Evolutionary conservation across 2,329 filamentous ascomycete species (phyloP).

Genomic region (Zalaria obscura): DNA sequence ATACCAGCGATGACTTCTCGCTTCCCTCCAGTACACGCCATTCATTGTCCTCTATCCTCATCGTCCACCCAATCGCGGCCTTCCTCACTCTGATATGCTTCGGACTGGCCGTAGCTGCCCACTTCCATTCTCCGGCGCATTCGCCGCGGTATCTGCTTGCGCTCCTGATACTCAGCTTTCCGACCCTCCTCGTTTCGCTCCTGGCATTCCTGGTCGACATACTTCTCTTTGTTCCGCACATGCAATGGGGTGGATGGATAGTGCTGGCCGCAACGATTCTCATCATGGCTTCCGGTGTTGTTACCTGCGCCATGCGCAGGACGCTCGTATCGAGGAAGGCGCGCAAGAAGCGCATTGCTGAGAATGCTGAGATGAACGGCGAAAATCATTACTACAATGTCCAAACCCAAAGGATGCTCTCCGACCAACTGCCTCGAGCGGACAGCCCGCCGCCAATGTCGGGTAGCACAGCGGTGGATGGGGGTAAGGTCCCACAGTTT

Average conservation of each 20-base stretch:
- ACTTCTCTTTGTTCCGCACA: constrained; percentile 82
- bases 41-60: constrained; percentile 72
- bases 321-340: constrained; percentile 85
- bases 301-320: constrained; percentile 89
- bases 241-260: constrained; percentile 89
- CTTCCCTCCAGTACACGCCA: constrained; percentile 50
- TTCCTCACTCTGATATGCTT: constrained; percentile 76
- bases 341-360: constrained; percentile 78
- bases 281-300: constrained; percentile 65
- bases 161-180: constrained; percentile 72
- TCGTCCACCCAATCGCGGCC: constrained; percentile 85
- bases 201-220: constrained; percentile 89
- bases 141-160: constrained; percentile 77
- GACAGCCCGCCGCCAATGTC: constrained; percentile 40
- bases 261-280: constrained; percentile 80
- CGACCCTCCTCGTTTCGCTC: constrained; percentile 70
- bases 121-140: constrained; percentile 78
- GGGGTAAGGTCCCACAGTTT: constrained; percentile 39
- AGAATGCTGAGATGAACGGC: constrained; percentile 95
- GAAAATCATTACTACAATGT: constrained; percentile 64
- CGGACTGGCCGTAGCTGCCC: constrained; percentile 62
- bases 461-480: constrained; percentile 41
- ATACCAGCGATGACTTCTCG: constrained; percentile 39
- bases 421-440: constrained; percentile 25
- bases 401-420: constrained; percentile 25